phyloP scores from a whole-genome alignment of 176 grass and related monocot species.

The Dactylis glomerata region DNA sequence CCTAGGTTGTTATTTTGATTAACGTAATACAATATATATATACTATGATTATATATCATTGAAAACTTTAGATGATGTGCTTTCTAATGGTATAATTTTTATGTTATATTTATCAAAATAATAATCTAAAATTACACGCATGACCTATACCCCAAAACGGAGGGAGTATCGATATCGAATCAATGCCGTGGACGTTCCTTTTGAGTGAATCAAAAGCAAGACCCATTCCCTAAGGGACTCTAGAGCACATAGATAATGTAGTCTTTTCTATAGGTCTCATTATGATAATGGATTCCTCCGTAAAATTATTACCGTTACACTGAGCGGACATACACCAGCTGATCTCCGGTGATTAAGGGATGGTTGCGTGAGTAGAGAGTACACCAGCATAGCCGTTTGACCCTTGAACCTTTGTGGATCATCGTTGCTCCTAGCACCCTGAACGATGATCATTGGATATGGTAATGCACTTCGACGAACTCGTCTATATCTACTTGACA shows the following conservation, averaged over 20 bases:
- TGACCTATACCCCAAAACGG: too few relatives aligned
- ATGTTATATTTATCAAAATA: too few relatives aligned
- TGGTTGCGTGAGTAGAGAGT: not conserved
- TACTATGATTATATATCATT: too few relatives aligned
- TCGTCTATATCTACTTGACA: too few relatives aligned
- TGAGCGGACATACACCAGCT: not conserved
- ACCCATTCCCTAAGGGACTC: not conserved
- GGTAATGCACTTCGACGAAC: too few relatives aligned
- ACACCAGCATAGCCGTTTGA: not conserved
- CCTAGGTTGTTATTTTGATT: too few relatives aligned
- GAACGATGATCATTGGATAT: not conserved
- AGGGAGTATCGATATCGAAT: too few relatives aligned
- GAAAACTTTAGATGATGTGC: too few relatives aligned
- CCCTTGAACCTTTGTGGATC: not conserved
- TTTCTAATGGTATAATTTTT: too few relatives aligned
- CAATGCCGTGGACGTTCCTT: slow-evolving; percentile 2
- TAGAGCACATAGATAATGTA: not conserved
- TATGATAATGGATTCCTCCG: not conserved
- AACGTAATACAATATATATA: too few relatives aligned
- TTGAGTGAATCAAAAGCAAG: slow-evolving; percentile 23
- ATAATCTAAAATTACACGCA: too few relatives aligned
- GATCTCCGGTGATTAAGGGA: slow-evolving; percentile 16
- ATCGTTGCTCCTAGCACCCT: not conserved
- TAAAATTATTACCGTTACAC: not conserved
- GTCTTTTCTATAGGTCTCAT: not conserved